Base-by-base conservation (phyloP, 371 early-diverging fungal genomes). In the Fennellomyces sp. region DNA sequence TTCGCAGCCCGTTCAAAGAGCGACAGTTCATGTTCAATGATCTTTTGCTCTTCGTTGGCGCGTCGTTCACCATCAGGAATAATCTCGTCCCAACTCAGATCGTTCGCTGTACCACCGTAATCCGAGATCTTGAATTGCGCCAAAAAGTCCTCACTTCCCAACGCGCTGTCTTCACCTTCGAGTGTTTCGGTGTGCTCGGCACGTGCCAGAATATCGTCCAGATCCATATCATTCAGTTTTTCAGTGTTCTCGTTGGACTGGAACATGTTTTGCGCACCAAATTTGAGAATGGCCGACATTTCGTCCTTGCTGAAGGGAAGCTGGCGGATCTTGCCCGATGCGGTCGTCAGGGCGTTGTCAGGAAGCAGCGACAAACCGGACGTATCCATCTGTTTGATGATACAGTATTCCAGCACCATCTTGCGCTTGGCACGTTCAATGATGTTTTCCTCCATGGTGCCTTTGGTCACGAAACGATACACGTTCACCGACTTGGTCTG, bases 401-500 rank as follows among this genome's bases (percentile, higher is more conserved):
- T 91, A 67, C 92, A 94, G 78, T 97, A 96, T 70, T 98, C 99
- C 2, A 99, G 81, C 17, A 99, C 97, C 97, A 97, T 97, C 72
- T 99, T 99, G 64, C 94, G 86, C 72, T 97, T 98, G 33, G 99
- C 99, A 11, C 98, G 91, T 70, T 98, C 97, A 48, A 98, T 83
- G 61, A 99, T 95, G 33, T 94, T 94, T 74, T 99, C 99, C 66
- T 99, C 99, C 68, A 99, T 94, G 0, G 99, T 98, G 47, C 93
- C 96, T 66, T 98, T 96, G 31, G 97, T 89, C 8, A 99, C 93
- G 63, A 99, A 94, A 41, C 99, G 89, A 70, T 99, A 99, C 2
- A 99, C 99, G 57, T 95, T 96, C 25, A 99, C 99, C 13, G 91
- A 86, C 60, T 95, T 97, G 67, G 94, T 99, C 65, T 99, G 99